Base-by-base conservation (phyloP, 1,139 yeast genomes). In the Debaryomycetaceae sp. region DNA sequence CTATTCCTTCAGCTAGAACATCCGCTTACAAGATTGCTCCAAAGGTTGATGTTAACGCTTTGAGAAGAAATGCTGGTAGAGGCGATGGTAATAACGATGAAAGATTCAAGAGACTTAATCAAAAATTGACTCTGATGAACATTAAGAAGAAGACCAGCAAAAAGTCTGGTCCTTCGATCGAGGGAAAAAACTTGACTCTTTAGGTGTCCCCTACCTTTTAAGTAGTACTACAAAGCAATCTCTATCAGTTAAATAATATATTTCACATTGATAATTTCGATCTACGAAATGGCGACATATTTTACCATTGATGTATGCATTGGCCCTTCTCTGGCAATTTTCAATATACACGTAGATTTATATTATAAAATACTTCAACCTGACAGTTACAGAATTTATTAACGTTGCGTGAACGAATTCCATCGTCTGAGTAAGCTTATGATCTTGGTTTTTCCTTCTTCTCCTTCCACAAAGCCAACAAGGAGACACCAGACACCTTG, bases 401-500 rank as follows among this genome's bases (percentile, higher is more conserved):
- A 22, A 37, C 31, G 42, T 34, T 34, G 7, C 26, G 26, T 22
- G 26, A 22, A 22, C 26, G 26, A 22, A 22, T 22, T 22, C 26
- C 26, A 22, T 35, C 38, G 34, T 30, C 31, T 34, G 37, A 17
- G 19, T 30, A 35, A 22, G 26, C 37, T 39, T 87, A 91, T 72
- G 98, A 89, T 84, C 98, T 89, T 82, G 98, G 98, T 91, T 94
- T 94, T 84, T 94, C 99, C 88, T 92, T 92, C 98, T 94, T 94
- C 84, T 94, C 98, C 84, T 91, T 92, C 98, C 97, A 94, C 77
- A 94, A 85, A 71, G 99, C 98, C 73, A 91, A 83, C 77, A 94
- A 85, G 65, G 98, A 92, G 70, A 94, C 98, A 87, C 98, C 98
- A 63, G 98, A 88, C 64, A 94, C 99, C 84, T 94, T 94, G 74